Percentiles rank a stretch among this genome's conserved stretches.
Conservation (phyloP, 345 rosid genomes). For the Pugionium dolabratum region DNA sequence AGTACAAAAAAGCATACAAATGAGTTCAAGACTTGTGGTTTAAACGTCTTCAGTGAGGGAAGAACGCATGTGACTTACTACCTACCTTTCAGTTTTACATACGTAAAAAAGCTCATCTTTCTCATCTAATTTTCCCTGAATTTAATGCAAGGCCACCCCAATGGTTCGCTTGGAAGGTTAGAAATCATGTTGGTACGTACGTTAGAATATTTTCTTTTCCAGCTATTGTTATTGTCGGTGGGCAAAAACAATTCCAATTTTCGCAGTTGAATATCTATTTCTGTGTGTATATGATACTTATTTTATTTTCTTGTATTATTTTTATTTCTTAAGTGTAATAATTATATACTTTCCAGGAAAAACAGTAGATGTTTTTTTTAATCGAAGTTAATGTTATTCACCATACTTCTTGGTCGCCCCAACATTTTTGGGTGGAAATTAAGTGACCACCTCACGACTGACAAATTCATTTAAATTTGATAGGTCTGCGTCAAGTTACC, state of each 20-base stretch:
- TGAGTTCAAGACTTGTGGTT: background rate
- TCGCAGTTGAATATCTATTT: too few relatives aligned
- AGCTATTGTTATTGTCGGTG: too few relatives aligned
- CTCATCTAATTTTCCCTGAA: background rate
- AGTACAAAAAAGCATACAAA: background rate
- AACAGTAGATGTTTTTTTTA: background rate
- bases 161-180: constrained; percentile 14
- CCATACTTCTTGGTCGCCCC: constrained; percentile 31
- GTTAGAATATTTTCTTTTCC: too few relatives aligned
- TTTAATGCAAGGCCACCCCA: background rate
- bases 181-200: background rate
- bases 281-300: too few relatives aligned
- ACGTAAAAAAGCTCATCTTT: background rate
- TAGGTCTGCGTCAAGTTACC: constrained; percentile 14
- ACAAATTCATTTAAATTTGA: constrained; percentile 32
- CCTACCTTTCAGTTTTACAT: background rate
- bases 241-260: too few relatives aligned
- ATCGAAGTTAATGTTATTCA: constrained; percentile 20
- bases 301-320: too few relatives aligned
- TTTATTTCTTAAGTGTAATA: too few relatives aligned
- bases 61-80: background rate
- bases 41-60: background rate
- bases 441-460: constrained; percentile 33
- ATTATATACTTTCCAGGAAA: too few relatives aligned
- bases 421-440: constrained; percentile 37